These are phyloP conservation scores for Pythium volutum DNA, from an alignment of 352 stramenopile species.

Conservation along the genomic window DNA sequence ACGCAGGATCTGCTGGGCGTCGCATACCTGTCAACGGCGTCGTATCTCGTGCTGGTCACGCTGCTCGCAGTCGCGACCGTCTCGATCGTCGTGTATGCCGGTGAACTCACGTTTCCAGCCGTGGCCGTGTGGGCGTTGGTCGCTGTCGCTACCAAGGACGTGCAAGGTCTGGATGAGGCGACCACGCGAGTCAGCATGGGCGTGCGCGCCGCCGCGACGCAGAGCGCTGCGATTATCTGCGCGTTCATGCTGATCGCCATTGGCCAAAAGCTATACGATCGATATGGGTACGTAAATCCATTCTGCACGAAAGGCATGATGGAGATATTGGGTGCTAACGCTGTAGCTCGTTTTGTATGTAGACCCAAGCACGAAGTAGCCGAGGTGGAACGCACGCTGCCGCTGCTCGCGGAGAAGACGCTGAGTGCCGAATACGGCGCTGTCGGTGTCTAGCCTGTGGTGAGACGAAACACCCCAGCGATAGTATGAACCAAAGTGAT, in stretches of 20 bases:
- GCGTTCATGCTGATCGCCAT: conserved; percentile 60
- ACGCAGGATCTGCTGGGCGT: conserved; percentile 40
- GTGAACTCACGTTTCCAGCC: conserved; percentile 53
- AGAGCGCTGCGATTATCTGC: conserved; percentile 54
- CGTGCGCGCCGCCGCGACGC: conserved; percentile 52
- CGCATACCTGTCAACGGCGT: conserved; percentile 46
- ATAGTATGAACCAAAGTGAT: neutral
- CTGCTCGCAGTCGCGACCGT: conserved; percentile 55
- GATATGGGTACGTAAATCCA: conserved; percentile 20
- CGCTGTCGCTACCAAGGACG: conserved; percentile 50
- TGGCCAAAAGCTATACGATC: conserved; percentile 14
- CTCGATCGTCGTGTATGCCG: conserved; percentile 51
- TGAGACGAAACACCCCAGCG: neutral
- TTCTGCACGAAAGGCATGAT: no score
- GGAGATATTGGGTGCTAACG: no score
- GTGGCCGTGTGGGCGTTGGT: conserved; percentile 67
- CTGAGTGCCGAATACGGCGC: conserved; percentile 10
- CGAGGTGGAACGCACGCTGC: conserved; percentile 2
- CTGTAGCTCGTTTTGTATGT: neutral
- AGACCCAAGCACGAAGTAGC: neutral
- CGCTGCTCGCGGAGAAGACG: conserved; percentile 11
- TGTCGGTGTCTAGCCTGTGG: neutral
- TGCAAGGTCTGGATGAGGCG: conserved; percentile 34
- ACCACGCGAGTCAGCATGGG: conserved; percentile 54
- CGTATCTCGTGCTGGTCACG: conserved; percentile 58